Evolutionary conservation across 78 protist species (phyloP), one percentile per base, ranked within the genome.

Genomic region (Dictyostelium capitatum): DNA sequence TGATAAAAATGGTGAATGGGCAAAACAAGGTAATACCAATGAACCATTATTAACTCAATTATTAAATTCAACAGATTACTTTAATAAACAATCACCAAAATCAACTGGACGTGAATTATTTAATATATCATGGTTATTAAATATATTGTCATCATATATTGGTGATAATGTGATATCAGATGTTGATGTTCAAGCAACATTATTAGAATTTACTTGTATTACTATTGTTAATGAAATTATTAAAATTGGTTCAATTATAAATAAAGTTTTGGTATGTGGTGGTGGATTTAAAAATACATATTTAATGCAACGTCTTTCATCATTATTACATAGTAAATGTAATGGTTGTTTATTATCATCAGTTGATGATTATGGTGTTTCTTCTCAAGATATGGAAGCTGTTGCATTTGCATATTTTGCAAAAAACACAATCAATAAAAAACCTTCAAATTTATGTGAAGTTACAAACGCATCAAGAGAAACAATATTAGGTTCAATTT

Each of bases 71-170:
- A 20, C 14, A 5, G 57, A 50, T 32, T 89, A 50, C 14, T 72
- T 72, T 17, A 57, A 62, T 53, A 19, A 19, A 37, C 6, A 14
- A 47, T 80, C 95, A 65, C 95, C 95, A 78, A 91, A 91, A 32
- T 41, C 67, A 9, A 91, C 95, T 28, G 95, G 95, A 6, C 64
- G 95, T 17, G 95, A 91, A 64, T 48, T 74, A 19, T 91, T 89
- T 46, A 73, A 54, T 91, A 56, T 65, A 20, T 41, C 14, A 64
- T 64, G 73, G 73, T 30, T 64, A 64, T 28, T 28, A 23, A 64
- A 30, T 28, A 32, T 64, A 64, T 1, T 82, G 0, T 6, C 17
- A 64, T 23, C 89, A 47, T 37, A 37, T n/a, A 57, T 64, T 80
- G 11, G 9, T 23, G 30, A 23, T 14, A 12, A 5, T 19, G 25